These are phyloP conservation scores for Clonostachys rhizophaga DNA, from an alignment of 2,329 filamentous ascomycete species.

Conservation along the genomic window DNA sequence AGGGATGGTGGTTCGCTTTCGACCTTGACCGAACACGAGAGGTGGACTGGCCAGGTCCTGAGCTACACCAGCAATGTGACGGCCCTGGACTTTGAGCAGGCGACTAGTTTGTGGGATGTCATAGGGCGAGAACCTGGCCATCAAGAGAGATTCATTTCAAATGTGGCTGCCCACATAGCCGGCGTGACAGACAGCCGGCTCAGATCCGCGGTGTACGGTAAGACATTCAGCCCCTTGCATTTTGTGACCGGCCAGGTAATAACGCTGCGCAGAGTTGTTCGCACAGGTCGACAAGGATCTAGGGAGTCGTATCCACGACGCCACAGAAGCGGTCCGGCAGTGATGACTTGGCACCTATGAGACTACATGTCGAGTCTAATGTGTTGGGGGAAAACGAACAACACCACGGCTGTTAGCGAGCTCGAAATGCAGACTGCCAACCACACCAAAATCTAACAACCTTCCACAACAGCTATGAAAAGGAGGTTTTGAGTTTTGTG, in stretches of 20 bases:
- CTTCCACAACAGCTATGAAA: too few species aligned
- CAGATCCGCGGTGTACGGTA: neutral
- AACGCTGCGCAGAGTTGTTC: slow-evolving; percentile 1
- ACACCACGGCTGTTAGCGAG: too few species aligned
- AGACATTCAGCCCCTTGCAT: neutral
- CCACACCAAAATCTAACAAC: too few species aligned
- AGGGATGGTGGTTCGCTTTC: neutral
- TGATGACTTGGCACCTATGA: neutral
- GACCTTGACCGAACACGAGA: neutral
- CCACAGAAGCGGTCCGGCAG: neutral
- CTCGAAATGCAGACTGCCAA: too few species aligned
- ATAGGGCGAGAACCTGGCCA: slow-evolving; percentile 45
- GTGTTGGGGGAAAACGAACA: too few species aligned
- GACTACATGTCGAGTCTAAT: neutral
- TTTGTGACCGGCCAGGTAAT: neutral
- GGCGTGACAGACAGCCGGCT: neutral
- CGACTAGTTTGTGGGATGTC: slow-evolving; percentile 41
- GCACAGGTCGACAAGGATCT: neutral
- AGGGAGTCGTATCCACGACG: neutral
- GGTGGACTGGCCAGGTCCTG: slow-evolving; percentile 12
- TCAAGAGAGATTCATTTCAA: slow-evolving; percentile 54
- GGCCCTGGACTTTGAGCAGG: slow-evolving; percentile 45
- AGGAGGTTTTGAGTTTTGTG: too few species aligned
- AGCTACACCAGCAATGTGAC: slow-evolving; percentile 38
- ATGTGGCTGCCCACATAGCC: neutral